Evolutionary conservation across 768 basidiomycete species (phyloP).

Genomic region (Fomitopsis serialis): DNA sequence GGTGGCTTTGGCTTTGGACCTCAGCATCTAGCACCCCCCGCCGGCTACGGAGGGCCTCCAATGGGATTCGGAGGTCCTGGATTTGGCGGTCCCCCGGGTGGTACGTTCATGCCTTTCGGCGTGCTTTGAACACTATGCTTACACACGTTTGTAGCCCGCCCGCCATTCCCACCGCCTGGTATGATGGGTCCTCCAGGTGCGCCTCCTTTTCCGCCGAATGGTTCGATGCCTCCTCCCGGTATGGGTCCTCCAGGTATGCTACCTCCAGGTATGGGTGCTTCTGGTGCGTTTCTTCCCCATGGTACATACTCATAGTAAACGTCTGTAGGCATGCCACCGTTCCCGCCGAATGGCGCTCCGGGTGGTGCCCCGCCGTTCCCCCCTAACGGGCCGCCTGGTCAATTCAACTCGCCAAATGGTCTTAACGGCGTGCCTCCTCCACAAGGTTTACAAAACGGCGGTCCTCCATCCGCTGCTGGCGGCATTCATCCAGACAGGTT

Average conservation of each 20-base stretch:
- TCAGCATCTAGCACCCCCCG: slow-evolving; percentile 55
- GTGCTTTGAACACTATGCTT: not conserved
- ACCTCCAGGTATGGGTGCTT: slow-evolving; percentile 27
- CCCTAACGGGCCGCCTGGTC: slow-evolving; percentile 7
- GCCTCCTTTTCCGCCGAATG: slow-evolving; percentile 71
- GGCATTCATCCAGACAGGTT: slow-evolving; percentile 82
- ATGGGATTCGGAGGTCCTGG: slow-evolving; percentile 45
- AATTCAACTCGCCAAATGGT: slow-evolving; percentile 13
- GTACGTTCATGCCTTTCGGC: slow-evolving; percentile 10
- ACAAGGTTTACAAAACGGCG: slow-evolving; percentile 27
- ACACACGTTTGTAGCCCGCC: slow-evolving; percentile 39
- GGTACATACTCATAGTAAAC: not conserved
- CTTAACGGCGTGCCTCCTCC: slow-evolving; percentile 11
- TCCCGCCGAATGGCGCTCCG: slow-evolving; percentile 30
- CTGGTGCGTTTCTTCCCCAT: slow-evolving; percentile 5
- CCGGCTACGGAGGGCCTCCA: slow-evolving; percentile 44
- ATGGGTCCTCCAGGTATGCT: slow-evolving; percentile 27
- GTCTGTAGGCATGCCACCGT: slow-evolving; percentile 32
- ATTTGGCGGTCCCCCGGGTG: slow-evolving; percentile 45
- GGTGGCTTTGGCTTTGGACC: slow-evolving; percentile 86
- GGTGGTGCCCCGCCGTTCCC: not conserved
- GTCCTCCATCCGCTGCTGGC: slow-evolving; percentile 36
- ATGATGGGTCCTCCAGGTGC: slow-evolving; percentile 52
- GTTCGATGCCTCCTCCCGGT: slow-evolving; percentile 39
- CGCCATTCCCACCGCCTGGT: slow-evolving; percentile 59